Evolutionary conservation across 2,329 filamentous ascomycete genomes (phyloP).

Genomic region (Sporothrix dimorphospora): DNA sequence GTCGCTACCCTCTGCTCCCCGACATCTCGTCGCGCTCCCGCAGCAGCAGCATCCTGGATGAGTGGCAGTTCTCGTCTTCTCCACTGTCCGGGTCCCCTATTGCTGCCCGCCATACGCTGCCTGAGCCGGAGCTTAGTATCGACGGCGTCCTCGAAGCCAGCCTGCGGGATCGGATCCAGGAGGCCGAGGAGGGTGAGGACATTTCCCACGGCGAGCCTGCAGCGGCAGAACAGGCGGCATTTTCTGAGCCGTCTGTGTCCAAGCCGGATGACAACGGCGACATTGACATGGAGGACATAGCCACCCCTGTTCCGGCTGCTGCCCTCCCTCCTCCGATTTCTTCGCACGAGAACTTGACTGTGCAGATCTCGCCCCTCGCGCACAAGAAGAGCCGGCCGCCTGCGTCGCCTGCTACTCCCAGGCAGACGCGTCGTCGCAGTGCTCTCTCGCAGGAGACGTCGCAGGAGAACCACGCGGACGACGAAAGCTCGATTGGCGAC

Average conservation of each 20-base stretch:
- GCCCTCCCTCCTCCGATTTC: neutral
- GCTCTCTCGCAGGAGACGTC: constrained; percentile 17
- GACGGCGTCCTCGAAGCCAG: constrained; percentile 34
- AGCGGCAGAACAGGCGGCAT: neutral
- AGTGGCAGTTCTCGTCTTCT: constrained; percentile 61
- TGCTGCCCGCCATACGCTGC: constrained; percentile 39
- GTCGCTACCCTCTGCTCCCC: constrained; percentile 55
- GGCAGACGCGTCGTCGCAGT: constrained; percentile 25
- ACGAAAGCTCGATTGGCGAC: neutral
- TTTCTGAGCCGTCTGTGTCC: neutral
- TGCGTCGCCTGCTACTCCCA: constrained; percentile 23
- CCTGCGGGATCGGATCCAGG: constrained; percentile 18
- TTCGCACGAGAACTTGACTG: neutral
- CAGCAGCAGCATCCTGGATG: constrained; percentile 44
- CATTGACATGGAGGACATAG: constrained; percentile 21
- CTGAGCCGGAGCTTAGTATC: constrained; percentile 32
- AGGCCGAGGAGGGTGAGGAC: neutral
- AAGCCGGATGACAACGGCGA: neutral
- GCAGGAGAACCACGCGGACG: neutral
- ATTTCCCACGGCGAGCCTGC: neutral
- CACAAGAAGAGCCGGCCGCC: constrained; percentile 4
- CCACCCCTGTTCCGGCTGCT: neutral
- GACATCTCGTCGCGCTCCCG: constrained; percentile 57
- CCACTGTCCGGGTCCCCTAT: constrained; percentile 57
- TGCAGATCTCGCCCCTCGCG: constrained; percentile 18